phyloP scores from a whole-genome alignment of 2,329 filamentous ascomycete species.

The Metarhizium guizhouense region DNA sequence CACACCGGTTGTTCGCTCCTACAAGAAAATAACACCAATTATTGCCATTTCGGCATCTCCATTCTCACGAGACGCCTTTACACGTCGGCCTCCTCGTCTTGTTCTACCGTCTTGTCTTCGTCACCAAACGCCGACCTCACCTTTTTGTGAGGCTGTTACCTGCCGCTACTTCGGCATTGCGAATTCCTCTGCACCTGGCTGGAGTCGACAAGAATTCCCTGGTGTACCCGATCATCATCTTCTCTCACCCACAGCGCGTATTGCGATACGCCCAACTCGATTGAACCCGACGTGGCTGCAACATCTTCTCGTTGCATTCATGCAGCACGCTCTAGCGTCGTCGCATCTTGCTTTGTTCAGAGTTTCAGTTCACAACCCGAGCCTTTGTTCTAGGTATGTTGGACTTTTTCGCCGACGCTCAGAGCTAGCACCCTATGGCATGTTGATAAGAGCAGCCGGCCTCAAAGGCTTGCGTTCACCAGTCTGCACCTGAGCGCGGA shows the following conservation, averaged over 20 bases:
- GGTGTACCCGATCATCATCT: no score
- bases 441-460: neutral
- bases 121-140: no score
- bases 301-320: neutral
- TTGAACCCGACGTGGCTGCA: neutral
- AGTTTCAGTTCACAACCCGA: neutral
- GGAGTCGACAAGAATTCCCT: no score
- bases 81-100: neutral
- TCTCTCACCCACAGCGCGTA: neutral
- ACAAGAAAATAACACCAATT: neutral
- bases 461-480: neutral
- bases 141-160: no score
- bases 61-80: neutral
- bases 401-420: neutral
- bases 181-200: no score
- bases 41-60: neutral
- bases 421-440: neutral
- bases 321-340: neutral
- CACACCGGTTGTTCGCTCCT: neutral
- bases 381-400: neutral
- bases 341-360: neutral
- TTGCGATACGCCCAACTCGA: neutral
- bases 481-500: neutral
- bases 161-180: no score
- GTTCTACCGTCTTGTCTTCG: no score